Evolutionary conservation across 2,329 filamentous ascomycete species (phyloP), one percentile per base, ranked within the genome.

Genomic region (Macrophomina pseudophaseolina): DNA sequence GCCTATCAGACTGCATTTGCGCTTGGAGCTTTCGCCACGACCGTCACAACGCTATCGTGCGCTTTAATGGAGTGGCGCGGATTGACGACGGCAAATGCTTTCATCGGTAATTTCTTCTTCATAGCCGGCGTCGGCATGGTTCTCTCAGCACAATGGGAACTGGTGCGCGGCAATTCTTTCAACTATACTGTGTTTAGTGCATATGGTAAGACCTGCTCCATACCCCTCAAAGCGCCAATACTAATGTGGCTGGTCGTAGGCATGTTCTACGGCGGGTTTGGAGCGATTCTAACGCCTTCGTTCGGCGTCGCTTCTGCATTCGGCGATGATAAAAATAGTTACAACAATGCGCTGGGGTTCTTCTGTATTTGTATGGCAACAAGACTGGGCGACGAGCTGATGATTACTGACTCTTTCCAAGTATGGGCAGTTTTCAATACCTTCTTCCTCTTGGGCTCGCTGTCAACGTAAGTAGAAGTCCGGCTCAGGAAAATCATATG

Each of bases 101-200:
- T 52, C 28, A 18, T 48, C 12, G 23, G 49, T 23, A 32, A 18
- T 14, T 38, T 18, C 12, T 49, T 52, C 75, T 85, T 85, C 68
- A 76, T 81, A 3, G 79, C 79, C 2, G 83, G 81, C 0, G 79
- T 86, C 59, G 84, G 84, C 0, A 79, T 87, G 67, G 75, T 87
- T 0, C 75, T 87, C 1, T 82, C 84, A 0, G 85, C 85, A 5
- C 84, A 87, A 70, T 87, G 84, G 85, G 84, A 86, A 70, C 72
- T 86, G 0, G 80, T 83, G 0, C 75, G 80, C 12, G 85, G 85
- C 0, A 86, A 87, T 64, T 82, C 80, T 0, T 85, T 85, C 66
- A 79, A 79, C 0, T 87, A 87, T 66, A 86, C 84, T 0, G 83
- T 85, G 0, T 80, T 86, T 44, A 83, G 81, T 67, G 84, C 84